Percentiles rank a stretch among this genome's conserved stretches.
These are phyloP conservation scores for Euphorbia corollata DNA, from an alignment of 441 rosid species.

Conservation along the genomic window DNA sequence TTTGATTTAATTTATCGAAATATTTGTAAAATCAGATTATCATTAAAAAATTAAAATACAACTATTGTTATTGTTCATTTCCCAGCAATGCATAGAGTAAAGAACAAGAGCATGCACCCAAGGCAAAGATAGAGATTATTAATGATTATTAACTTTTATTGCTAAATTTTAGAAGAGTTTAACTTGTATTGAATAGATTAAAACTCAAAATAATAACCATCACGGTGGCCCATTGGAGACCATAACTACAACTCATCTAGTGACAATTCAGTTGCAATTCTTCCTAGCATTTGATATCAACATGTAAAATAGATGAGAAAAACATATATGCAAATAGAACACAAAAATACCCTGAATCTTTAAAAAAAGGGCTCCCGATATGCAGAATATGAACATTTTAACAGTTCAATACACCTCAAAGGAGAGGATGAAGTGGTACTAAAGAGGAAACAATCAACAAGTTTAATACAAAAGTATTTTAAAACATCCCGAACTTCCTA, in stretches of 20 bases:
- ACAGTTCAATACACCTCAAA: neutral
- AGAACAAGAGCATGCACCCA: neutral
- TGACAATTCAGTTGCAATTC: neutral
- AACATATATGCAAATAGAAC: neutral
- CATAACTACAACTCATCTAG: too few species aligned
- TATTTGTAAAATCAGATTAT: too few species aligned
- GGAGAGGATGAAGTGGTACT: neutral
- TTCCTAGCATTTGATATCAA: neutral
- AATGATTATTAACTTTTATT: neutral
- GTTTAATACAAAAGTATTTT: neutral
- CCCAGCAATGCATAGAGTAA: neutral
- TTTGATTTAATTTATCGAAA: neutral
- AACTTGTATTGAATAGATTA: neutral
- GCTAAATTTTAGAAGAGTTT: neutral
- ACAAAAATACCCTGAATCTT: too few species aligned
- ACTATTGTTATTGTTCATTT: neutral
- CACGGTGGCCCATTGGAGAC: neutral
- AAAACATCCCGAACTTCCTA: neutral
- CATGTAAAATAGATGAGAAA: neutral
- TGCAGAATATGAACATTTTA: neutral
- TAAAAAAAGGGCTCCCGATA: neutral
- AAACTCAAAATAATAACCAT: neutral
- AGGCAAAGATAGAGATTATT: neutral
- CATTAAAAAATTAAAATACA: neutral
- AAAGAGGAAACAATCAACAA: neutral